Evolutionary conservation across 2,329 filamentous ascomycete species (phyloP), one percentile per base, ranked within the genome.

Genomic region (Beauveria caledonica): DNA sequence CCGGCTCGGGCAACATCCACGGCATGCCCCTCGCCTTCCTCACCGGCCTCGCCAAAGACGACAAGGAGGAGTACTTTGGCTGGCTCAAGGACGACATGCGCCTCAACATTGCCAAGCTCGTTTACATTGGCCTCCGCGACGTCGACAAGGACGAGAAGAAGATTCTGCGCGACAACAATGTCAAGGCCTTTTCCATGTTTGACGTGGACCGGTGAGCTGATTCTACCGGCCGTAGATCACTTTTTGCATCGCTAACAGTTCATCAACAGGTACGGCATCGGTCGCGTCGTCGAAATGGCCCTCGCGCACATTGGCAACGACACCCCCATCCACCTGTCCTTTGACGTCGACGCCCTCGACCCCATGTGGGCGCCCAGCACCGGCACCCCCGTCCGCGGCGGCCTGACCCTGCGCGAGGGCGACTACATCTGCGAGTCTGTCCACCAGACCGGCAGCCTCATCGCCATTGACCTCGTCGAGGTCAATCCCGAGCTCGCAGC

Each of bases 101-200:
- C 66, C 70, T 86, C 60, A 93, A 82, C 73, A 74, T 87, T 60
- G 87, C 84, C 74, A 97, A 97, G 80, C 79, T 99, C 62, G 94
- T 99, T 39, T 99, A 99, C 76, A 99, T 99, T 72, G 94, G 92
- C 36, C 80, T 99, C 69, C 83, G 94, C 46, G 94, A 97, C 71
- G 92, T 97, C 33, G 94, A 99, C 72, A 76, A 83, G n/a, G 90
- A 86, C 46, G 94, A 99, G 86, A 97, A 97, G 87, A 84, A 86
- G 77, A 90, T 97, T 63, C 78, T 99, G 64, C 83, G 87, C 61
- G 90, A 97, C 66, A 80, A 97, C 70, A 87, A 88, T 46, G 94
- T 99, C 79, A 93, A 90, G 80, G 93, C 93, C 4, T 99, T 97
- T 71, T 93, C 88, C 77, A 99, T 99, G 94, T 94, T 96, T 72